Evolutionary conservation across 495 filamentous ascomycete genomes (phyloP).

Genomic region (Aspergillus bertholletiae): DNA sequence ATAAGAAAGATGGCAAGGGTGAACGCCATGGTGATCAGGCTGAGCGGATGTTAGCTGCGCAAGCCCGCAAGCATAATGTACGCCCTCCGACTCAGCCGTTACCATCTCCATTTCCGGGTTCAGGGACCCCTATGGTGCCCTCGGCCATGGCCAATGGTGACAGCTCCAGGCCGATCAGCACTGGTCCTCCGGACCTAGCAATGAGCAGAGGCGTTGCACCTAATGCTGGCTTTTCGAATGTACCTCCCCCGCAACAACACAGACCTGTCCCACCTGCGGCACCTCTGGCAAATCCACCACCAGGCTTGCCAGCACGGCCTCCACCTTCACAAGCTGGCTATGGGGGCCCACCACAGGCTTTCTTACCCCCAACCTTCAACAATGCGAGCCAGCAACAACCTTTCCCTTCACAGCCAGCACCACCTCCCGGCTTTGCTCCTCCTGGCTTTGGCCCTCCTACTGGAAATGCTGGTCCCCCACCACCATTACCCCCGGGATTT

Average conservation of each 20-base stretch:
- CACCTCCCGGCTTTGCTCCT: conserved; percentile 55
- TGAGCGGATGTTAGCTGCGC: conserved; percentile 85
- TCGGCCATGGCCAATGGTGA: conserved; percentile 57
- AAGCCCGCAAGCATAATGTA: conserved; percentile 93
- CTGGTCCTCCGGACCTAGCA: conserved; percentile 29
- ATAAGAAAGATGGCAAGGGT: conserved; percentile 98
- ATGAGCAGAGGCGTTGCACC: conserved; percentile 34
- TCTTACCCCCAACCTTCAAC: conserved; percentile 55
- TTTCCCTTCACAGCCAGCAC: conserved; percentile 38
- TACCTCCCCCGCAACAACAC: conserved; percentile 38
- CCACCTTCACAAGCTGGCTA: conserved; percentile 76
- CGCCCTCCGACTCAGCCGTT: conserved; percentile 61
- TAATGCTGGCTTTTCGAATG: conserved; percentile 32
- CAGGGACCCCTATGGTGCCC: conserved; percentile 38
- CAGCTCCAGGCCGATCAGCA: conserved; percentile 37
- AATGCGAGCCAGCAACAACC: conserved; percentile 38
- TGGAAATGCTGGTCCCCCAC: conserved; percentile 31
- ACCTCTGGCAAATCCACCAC: conserved; percentile 63
- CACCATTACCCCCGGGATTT: conserved; percentile 47
- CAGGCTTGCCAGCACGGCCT: conserved; percentile 73
- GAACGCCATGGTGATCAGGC: conserved; percentile 94
- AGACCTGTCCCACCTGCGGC: conserved; percentile 39
- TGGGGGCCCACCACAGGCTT: conserved; percentile 65
- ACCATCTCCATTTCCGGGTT: conserved; percentile 45
- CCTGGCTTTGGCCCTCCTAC: conserved; percentile 46